Percentiles rank a stretch among this genome's conserved stretches.
Conservation (phyloP, 2,329 filamentous ascomycete species). For the Diaporthe sp. region DNA sequence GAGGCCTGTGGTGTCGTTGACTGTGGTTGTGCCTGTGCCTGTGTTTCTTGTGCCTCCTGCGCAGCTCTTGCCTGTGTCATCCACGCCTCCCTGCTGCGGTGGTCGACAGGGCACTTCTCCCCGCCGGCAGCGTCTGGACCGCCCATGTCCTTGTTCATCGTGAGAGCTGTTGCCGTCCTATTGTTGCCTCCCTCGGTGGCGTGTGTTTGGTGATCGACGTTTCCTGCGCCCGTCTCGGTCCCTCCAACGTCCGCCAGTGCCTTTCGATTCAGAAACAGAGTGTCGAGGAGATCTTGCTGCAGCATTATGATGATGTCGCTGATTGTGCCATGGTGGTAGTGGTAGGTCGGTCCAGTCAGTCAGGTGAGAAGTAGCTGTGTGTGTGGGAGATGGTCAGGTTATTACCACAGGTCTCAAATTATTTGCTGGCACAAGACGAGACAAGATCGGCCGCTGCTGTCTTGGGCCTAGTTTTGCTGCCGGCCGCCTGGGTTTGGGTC, state of each 20-base stretch:
- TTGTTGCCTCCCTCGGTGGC: background rate
- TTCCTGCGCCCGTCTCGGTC: background rate
- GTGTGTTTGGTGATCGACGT: background rate
- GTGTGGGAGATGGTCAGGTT: background rate
- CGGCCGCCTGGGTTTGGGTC: constrained; percentile 6
- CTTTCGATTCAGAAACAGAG: constrained; percentile 37
- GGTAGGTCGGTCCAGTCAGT: background rate
- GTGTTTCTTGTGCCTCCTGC: constrained; percentile 48
- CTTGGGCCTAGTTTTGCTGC: constrained; percentile 26
- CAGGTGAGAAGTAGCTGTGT: background rate
- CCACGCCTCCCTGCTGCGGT: constrained; percentile 90
- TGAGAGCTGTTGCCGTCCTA: background rate
- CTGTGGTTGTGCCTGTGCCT: background rate
- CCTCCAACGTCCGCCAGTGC: constrained; percentile 36
- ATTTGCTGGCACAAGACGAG: background rate
- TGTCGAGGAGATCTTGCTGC: constrained; percentile 39
- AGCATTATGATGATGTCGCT: constrained; percentile 31
- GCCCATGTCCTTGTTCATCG: constrained; percentile 19
- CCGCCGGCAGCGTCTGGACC: constrained; percentile 43
- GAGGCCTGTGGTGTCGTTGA: constrained; percentile 41
- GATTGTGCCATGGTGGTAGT: constrained; percentile 30
- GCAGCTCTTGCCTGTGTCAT: constrained; percentile 75
- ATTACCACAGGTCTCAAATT: no score
- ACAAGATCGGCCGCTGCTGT: constrained; percentile 1
- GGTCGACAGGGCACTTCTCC: constrained; percentile 85